Percentiles rank a stretch among this genome's conserved stretches.
These are phyloP conservation scores for Vickermania ingenoplastis DNA, from an alignment of 208 protist species.

Conservation along the genomic window DNA sequence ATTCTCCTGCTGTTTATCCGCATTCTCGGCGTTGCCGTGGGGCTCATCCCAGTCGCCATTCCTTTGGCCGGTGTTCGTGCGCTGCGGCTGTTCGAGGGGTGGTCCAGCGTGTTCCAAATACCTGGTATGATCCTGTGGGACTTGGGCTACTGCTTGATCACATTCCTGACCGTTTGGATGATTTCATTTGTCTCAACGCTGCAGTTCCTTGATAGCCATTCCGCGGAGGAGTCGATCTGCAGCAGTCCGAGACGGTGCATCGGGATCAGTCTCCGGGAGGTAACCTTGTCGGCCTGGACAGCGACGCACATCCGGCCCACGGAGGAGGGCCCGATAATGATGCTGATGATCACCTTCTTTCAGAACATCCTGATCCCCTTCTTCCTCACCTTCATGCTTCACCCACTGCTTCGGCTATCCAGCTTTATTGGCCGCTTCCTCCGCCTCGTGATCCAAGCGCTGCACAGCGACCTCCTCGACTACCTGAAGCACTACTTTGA, in stretches of 20 bases:
- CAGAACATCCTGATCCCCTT: conserved; percentile 58
- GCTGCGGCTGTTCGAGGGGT: conserved; percentile 59
- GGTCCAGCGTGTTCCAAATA: conserved; percentile 55
- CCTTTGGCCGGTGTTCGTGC: conserved; percentile 52
- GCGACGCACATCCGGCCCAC: conserved; percentile 26
- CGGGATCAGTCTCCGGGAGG: conserved; percentile 40
- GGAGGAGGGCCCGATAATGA: conserved; percentile 35
- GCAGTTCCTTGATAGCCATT: conserved; percentile 16
- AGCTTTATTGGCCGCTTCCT: conserved; percentile 72
- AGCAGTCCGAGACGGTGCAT: conserved; percentile 24
- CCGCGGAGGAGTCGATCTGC: conserved; percentile 17
- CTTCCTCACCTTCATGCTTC: conserved; percentile 35
- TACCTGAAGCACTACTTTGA: conserved; percentile 72
- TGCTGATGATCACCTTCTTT: conserved; percentile 38
- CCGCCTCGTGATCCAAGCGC: conserved; percentile 50
- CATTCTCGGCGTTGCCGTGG: conserved; percentile 48
- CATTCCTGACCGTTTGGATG: conserved; percentile 60
- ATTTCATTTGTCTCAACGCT: conserved; percentile 57
- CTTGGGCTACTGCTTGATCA: conserved; percentile 36
- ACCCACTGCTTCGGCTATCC: conserved; percentile 55
- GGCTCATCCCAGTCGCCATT: conserved; percentile 39
- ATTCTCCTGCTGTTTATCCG: conserved; percentile 46
- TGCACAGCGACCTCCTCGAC: conserved; percentile 62
- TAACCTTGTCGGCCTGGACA: conserved; percentile 52
- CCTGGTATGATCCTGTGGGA: conserved; percentile 60